Evolutionary conservation across 202 grass and related monocot species (phyloP).

Genomic region (Musa balbisiana): DNA sequence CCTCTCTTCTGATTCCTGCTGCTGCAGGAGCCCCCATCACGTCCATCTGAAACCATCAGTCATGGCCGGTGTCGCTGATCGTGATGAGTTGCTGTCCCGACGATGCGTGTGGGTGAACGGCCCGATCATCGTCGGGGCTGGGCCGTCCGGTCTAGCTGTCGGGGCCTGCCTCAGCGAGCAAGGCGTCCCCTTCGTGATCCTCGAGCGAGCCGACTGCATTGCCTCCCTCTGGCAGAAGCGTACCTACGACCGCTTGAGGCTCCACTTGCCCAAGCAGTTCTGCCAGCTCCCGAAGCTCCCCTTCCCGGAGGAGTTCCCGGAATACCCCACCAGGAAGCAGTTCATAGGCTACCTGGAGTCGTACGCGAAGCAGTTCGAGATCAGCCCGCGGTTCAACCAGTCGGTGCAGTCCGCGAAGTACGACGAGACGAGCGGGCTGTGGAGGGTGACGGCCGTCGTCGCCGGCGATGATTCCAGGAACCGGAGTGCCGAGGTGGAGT

Average conservation of each 20-base stretch:
- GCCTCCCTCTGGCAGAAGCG: slow-evolving; percentile 33
- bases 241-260: slow-evolving; percentile 34
- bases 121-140: slow-evolving; percentile 31
- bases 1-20: background rate
- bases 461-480: background rate
- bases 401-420: slow-evolving; percentile 27
- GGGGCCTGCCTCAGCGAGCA: slow-evolving; percentile 12
- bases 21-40: background rate
- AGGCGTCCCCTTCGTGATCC: slow-evolving; percentile 30
- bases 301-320: slow-evolving; percentile 27
- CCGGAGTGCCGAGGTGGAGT: slow-evolving; percentile 20
- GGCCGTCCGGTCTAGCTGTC: slow-evolving; percentile 27
- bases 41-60: background rate
- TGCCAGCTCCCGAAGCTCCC: slow-evolving; percentile 36
- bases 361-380: slow-evolving; percentile 24
- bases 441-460: slow-evolving; percentile 9
- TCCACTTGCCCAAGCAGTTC: slow-evolving; percentile 35
- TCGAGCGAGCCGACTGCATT: slow-evolving; percentile 31
- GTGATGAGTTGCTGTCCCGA: background rate
- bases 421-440: slow-evolving; percentile 23
- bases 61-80: background rate
- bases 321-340: slow-evolving; percentile 32
- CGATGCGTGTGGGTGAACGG: slow-evolving; percentile 31
- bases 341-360: slow-evolving; percentile 32
- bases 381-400: slow-evolving; percentile 23